Conservation (phyloP, 108 stramenopile genomes). For the Licmophora abbreviata region DNA sequence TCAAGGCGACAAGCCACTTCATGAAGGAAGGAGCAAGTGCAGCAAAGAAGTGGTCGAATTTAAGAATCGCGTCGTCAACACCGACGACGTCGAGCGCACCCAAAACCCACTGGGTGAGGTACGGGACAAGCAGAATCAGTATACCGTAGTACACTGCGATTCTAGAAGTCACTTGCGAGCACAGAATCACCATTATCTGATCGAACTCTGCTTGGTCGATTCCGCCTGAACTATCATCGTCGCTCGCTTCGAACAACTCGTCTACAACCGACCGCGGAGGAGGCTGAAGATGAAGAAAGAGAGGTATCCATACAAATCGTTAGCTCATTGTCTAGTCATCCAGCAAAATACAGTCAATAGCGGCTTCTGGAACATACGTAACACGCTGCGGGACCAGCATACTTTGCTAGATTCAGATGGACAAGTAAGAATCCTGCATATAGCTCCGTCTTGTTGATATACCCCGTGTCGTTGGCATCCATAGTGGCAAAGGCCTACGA, state of each 20-base stretch:
- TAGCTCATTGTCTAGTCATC: background rate
- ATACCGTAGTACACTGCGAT: conserved; percentile 32
- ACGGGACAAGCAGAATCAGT: conserved; percentile 34
- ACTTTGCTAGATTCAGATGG: conserved; percentile 46
- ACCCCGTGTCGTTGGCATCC: conserved; percentile 1
- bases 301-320: background rate
- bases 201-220: conserved; percentile 41
- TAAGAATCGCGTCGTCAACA: conserved; percentile 3
- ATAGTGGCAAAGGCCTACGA: background rate
- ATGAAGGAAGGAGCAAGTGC: conserved; percentile 1
- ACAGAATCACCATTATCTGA: conserved; percentile 23
- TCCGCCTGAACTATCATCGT: conserved; percentile 29
- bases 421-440: conserved; percentile 43
- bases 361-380: conserved; percentile 1
- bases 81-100: background rate
- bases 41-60: conserved; percentile 1
- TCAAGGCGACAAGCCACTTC: conserved; percentile 6
- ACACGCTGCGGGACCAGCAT: conserved; percentile 48
- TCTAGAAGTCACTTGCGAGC: conserved; percentile 27
- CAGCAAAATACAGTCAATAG: background rate
- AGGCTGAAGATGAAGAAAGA: conserved; percentile 10
- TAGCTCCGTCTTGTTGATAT: conserved; percentile 21
- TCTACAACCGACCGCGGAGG: conserved; percentile 28
- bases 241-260: conserved; percentile 35
- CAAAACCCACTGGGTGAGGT: conserved; percentile 9